These are phyloP conservation scores for Blastomyces gilchristii DNA, from an alignment of 2,329 filamentous ascomycete genomes.

Conservation along the genomic window DNA sequence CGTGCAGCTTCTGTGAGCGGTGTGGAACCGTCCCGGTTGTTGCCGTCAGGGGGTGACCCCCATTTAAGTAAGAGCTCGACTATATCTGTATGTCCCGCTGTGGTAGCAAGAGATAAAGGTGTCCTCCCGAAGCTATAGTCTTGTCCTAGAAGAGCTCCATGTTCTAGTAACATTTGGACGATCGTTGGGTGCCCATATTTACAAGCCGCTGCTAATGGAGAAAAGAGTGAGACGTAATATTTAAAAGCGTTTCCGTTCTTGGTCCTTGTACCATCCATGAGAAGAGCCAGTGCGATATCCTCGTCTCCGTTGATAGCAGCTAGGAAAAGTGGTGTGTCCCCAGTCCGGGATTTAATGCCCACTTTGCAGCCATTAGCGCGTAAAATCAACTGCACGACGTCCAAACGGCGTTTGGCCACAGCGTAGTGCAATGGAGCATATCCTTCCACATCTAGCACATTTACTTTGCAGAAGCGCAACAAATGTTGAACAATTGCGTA, in stretches of 20 bases:
- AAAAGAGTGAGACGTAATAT: too few species aligned
- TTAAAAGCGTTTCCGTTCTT: too few species aligned
- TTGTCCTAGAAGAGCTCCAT: background rate
- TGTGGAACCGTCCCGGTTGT: background rate
- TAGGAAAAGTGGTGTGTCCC: background rate
- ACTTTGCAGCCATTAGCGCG: background rate
- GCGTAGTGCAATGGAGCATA: background rate
- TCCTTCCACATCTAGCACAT: background rate
- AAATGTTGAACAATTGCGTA: background rate
- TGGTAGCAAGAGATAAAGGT: background rate
- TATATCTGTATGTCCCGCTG: background rate
- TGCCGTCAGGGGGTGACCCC: background rate
- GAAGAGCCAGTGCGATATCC: background rate
- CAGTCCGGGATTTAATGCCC: background rate
- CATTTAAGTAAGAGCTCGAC: background rate
- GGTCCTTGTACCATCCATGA: background rate
- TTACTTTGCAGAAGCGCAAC: background rate
- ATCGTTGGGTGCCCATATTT: background rate
- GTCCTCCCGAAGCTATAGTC: background rate
- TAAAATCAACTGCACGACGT: background rate
- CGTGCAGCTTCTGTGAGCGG: background rate
- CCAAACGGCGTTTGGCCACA: background rate
- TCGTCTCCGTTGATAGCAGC: background rate
- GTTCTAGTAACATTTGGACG: background rate
- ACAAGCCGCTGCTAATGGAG: background rate